Evolutionary conservation across 345 rosid species (phyloP), one percentile per base, ranked within the genome.

Genomic region (Hypericum perforatum): DNA sequence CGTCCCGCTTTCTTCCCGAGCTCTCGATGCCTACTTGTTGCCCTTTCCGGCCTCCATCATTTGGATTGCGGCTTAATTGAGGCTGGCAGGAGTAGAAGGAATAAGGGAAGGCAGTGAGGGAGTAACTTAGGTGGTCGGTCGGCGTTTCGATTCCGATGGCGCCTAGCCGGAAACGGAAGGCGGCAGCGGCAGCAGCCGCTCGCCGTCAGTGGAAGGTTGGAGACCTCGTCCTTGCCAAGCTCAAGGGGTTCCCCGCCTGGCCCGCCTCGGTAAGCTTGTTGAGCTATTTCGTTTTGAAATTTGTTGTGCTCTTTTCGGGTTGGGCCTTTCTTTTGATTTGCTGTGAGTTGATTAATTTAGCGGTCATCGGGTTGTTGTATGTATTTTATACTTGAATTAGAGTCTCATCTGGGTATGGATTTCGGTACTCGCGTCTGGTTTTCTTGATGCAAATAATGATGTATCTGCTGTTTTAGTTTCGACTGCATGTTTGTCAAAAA

Each of bases 201-300:
- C 74, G 81, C 67, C 85, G 91, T 54, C 82, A 78, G 53, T 90
- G 95, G 95, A 90, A 86, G 71, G 89, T 90, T 52, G 97, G 95
- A 49, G 97, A 90, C 80, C 97, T 90, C 22, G 97, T 90, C 9
- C 95, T 90, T 8, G 97, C 97, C 41, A 90, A 86, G 76, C 80
- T 90, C 66, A 90, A 84, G 76, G 97, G 95, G 7, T 86, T 84
- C 52, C 97, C 97, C 63, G 89, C 97, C 56, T 90, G 97, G 97
- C 97, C 97, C 57, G 96, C 97, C 55, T 78, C 81, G 72, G 97
- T 90, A 78, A 46, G 75, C 48, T 49, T 15, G 3, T 49, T 13
- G 14, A 9, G 29, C 6, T 16, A 11, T 38, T 5, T 22, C 2
- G 13, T 7, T 45, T 54, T 39, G 2, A 48, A 6, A 9, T 54